These are phyloP conservation scores for Neoarthrinium moseri DNA, from an alignment of 2,329 filamentous ascomycete species.

Conservation along the genomic window DNA sequence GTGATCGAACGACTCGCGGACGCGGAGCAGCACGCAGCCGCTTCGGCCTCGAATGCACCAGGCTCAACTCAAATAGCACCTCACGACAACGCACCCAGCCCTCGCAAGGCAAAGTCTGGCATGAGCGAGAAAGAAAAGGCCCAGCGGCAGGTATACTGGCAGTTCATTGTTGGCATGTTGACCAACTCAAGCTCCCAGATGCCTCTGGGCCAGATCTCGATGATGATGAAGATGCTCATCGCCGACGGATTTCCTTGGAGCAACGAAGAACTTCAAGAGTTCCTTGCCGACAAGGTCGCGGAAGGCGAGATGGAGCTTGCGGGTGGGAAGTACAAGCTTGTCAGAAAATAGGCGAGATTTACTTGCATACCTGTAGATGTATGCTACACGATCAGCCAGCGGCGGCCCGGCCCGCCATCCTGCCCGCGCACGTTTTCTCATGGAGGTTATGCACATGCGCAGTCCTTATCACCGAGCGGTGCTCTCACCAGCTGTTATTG, in stretches of 20 bases:
- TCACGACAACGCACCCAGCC: slow-evolving; percentile 32
- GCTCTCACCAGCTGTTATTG: no score
- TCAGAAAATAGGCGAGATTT: slow-evolving; percentile 52
- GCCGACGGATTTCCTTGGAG: slow-evolving; percentile 86
- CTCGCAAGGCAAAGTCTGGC: slow-evolving; percentile 46
- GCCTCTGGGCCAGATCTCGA: slow-evolving; percentile 76
- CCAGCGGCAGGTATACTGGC: slow-evolving; percentile 71
- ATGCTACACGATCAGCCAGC: not conserved
- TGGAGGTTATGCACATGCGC: no score
- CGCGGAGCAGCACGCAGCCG: slow-evolving; percentile 26
- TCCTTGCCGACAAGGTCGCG: slow-evolving; percentile 75
- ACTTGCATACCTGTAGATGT: not conserved
- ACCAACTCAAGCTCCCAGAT: slow-evolving; percentile 83
- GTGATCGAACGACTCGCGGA: slow-evolving; percentile 66
- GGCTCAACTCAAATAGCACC: slow-evolving; percentile 11
- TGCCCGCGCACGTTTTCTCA: no score
- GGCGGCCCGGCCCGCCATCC: not conserved
- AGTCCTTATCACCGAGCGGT: no score
- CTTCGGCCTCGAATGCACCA: slow-evolving; percentile 17
- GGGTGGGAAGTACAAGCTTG: slow-evolving; percentile 69
- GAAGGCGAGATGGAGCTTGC: slow-evolving; percentile 67
- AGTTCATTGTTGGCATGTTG: slow-evolving; percentile 92
- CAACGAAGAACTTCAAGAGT: slow-evolving; percentile 81
- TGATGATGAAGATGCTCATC: slow-evolving; percentile 94
- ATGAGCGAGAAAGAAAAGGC: slow-evolving; percentile 65